Base-by-base conservation (phyloP, 257 asterid genomes). In the Orobanche coerulescens region DNA sequence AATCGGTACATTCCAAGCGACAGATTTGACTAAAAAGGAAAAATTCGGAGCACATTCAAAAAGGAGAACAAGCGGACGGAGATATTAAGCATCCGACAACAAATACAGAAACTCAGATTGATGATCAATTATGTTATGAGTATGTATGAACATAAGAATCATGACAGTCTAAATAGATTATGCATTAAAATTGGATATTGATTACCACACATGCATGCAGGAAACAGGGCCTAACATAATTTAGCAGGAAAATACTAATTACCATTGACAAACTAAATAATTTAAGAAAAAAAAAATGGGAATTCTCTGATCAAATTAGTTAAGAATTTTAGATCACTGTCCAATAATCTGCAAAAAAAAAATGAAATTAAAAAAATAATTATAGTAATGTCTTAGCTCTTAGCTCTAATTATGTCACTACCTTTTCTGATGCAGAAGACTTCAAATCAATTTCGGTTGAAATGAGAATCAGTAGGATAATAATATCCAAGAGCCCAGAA, bases 371-470 rank as follows among this genome's bases (percentile, higher is more conserved):
- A 28, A 62, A 49, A 16, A 56, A 47, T 67, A 56, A 58, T 49
- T n/a, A n/a, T n/a, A 47, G 13, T 0, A 47, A 19, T 47, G 4
- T 18, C 0, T 4, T 9, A 37, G 44, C 13, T 37, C 28, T 7
- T 8, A 47, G 28, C 54, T 47, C 28, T 18, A 18, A 8, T 47
- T 14, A 8, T 47, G n/a, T 20, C 37, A 25, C 51, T 47, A 71
- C 72, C 74, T 58, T 49, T 13, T 49, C 6, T 25, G 60, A 68
- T 67, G 48, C 65, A 63, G 54, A 61, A 39, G 31, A 14, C 66
- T 61, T 64, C 33, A 16, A 37, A 64, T 64, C 42, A 47, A 48
- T 68, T 54, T 58, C 68, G 23, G 65, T 25, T 40, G 60, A 64
- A 52, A 14, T 28, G 39, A 33, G 22, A 51, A 15, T 31, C 53